phyloP scores from a whole-genome alignment of 176 grass and related monocot species.

The Aegilops umbellulata region DNA sequence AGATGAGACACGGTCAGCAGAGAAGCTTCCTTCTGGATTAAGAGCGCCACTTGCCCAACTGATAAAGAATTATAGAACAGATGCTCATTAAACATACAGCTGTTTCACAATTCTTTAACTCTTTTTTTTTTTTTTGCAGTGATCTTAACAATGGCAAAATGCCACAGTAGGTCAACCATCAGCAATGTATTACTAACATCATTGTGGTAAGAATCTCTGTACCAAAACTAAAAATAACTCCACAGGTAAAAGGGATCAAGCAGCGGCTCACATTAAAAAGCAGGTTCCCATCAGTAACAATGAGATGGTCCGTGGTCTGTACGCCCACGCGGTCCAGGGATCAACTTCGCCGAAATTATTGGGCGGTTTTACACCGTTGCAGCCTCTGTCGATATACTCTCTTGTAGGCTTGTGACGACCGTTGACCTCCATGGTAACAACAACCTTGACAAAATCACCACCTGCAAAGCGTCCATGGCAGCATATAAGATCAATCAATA shows the following conservation, averaged over 20 bases:
- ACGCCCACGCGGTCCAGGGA: slow-evolving; percentile 96
- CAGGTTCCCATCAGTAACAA: slow-evolving; percentile 81
- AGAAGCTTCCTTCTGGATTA: slow-evolving; percentile 74
- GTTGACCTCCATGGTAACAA: slow-evolving; percentile 57
- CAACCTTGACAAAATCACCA: slow-evolving; percentile 15
- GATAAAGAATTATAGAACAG: slow-evolving; percentile 35
- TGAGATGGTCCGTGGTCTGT: slow-evolving; percentile 85
- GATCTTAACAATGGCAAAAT: not conserved
- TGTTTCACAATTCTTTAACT: not conserved
- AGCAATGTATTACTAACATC: not conserved
- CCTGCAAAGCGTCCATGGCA: slow-evolving; percentile 26
- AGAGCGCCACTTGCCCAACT: slow-evolving; percentile 96
- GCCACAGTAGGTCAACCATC: not conserved
- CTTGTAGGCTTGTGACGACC: slow-evolving; percentile 44
- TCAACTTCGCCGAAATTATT: slow-evolving; percentile 77
- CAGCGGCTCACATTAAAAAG: slow-evolving; percentile 70
- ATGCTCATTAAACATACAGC: slow-evolving; percentile 3
- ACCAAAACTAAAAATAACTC: not conserved
- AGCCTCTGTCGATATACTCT: slow-evolving; percentile 32
- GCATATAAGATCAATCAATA: slow-evolving; percentile 13
- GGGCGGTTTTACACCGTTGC: slow-evolving; percentile 46
- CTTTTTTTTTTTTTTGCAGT: not conserved
- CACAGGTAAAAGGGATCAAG: not conserved
- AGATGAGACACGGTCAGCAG: slow-evolving; percentile 59
- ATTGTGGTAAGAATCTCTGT: not conserved